These are phyloP conservation scores for Epichloe hybrida DNA, from an alignment of 2,329 filamentous ascomycete species.

Conservation along the genomic window DNA sequence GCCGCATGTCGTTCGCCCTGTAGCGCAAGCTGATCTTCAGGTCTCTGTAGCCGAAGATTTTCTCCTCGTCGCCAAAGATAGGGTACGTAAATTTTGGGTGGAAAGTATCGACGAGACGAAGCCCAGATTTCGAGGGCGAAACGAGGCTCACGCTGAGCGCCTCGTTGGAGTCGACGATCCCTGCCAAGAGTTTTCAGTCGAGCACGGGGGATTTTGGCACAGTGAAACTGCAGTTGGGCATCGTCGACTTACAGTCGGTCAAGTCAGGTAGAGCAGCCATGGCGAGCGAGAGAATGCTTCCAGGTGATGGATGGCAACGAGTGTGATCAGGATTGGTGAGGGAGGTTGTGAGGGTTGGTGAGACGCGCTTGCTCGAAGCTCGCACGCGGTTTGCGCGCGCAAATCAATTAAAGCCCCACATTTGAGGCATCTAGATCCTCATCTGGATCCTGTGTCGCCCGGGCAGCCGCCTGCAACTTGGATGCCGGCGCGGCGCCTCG, in stretches of 20 bases:
- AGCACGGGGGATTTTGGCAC: background rate
- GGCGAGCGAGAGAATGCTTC: background rate
- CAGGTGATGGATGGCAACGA: background rate
- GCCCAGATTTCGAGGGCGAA: slow-evolving; percentile 31
- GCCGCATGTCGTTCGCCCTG: slow-evolving; percentile 59
- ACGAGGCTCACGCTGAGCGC: slow-evolving; percentile 49
- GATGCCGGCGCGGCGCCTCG: background rate
- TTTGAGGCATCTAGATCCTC: slow-evolving; percentile 6
- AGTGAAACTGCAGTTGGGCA: background rate
- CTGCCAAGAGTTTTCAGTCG: slow-evolving; percentile 18
- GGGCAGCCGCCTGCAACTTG: background rate
- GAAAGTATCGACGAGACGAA: slow-evolving; percentile 54
- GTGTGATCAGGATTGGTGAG: background rate
- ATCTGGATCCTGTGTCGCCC: no score
- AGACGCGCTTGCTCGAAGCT: slow-evolving; percentile 5
- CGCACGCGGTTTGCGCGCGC: slow-evolving; percentile 10
- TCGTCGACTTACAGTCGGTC: slow-evolving; percentile 19
- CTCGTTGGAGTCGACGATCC: slow-evolving; percentile 48
- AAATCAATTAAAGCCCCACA: slow-evolving; percentile 15
- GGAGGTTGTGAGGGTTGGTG: background rate
- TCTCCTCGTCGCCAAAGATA: slow-evolving; percentile 87
- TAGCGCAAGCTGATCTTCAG: slow-evolving; percentile 62
- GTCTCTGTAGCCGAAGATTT: slow-evolving; percentile 78
- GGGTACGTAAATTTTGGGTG: slow-evolving; percentile 80
- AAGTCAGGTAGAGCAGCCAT: slow-evolving; percentile 19